These are phyloP conservation scores for Eucalyptus shirleyi DNA, from an alignment of 345 rosid species.

Conservation along the genomic window DNA sequence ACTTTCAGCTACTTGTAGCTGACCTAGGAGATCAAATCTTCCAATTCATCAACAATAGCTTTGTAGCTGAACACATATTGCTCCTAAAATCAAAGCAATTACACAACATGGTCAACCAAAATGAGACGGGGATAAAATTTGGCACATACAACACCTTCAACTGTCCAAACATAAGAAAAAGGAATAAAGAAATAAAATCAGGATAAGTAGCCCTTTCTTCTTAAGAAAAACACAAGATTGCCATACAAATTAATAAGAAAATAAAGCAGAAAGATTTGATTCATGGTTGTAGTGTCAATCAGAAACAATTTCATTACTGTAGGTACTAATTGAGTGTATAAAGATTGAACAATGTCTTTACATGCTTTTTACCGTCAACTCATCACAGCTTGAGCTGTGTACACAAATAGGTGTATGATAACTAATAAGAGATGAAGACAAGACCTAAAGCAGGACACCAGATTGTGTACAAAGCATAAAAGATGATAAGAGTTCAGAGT, in stretches of 20 bases:
- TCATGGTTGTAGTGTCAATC: not conserved
- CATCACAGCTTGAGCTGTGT: not conserved
- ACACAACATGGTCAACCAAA: not conserved
- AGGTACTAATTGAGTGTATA: not conserved
- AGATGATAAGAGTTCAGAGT: not conserved
- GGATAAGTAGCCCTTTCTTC: not conserved
- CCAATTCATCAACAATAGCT: constrained; percentile 62
- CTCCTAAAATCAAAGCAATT: constrained; percentile 24
- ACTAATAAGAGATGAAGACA: not conserved
- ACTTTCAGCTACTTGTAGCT: constrained; percentile 2
- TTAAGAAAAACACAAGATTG: not conserved
- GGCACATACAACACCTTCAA: not conserved
- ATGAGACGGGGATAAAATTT: not conserved
- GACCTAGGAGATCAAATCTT: constrained; percentile 32
- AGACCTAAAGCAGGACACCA: not conserved
- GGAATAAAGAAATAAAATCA: not conserved
- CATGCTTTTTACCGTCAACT: not conserved
- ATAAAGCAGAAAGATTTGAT: not conserved
- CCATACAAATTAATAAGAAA: not conserved
- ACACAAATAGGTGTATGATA: not conserved
- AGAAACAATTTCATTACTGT: not conserved
- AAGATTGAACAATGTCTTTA: not conserved
- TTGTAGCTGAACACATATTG: constrained; percentile 74
- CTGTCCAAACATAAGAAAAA: not conserved
- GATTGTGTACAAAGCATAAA: not conserved